Evolutionary conservation across 768 basidiomycete genomes (phyloP).

Genomic region (Coprinopsis sp.): DNA sequence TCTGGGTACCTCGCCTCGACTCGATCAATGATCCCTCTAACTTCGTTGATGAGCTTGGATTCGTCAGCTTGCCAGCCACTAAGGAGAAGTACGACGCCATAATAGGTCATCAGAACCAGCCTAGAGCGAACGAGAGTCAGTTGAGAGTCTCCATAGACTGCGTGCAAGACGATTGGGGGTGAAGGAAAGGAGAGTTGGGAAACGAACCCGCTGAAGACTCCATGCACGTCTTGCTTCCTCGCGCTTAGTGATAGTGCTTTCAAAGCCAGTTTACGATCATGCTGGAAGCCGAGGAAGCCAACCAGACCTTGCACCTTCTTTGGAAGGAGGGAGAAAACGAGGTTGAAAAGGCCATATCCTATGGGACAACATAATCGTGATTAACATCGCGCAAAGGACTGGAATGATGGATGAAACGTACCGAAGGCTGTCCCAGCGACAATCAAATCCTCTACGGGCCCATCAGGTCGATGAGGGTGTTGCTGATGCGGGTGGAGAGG

Average conservation of each 20-base stretch:
- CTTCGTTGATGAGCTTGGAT: constrained; percentile 55
- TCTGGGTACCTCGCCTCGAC: constrained; percentile 55
- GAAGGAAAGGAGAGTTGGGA: background rate
- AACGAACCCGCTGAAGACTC: constrained; percentile 69
- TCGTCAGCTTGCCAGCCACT: constrained; percentile 78
- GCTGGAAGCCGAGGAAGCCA: constrained; percentile 72
- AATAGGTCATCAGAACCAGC: constrained; percentile 77
- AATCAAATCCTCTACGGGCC: constrained; percentile 67
- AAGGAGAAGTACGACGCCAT: constrained; percentile 64
- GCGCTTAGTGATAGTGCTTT: constrained; percentile 67
- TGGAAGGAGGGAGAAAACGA: constrained; percentile 74
- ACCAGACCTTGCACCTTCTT: constrained; percentile 67
- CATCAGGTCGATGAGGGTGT: constrained; percentile 31
- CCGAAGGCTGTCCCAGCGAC: constrained; percentile 76
- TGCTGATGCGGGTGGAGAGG: constrained; percentile 15
- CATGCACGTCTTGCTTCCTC: constrained; percentile 63
- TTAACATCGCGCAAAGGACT: background rate
- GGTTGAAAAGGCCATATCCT: constrained; percentile 70
- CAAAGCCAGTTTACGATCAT: constrained; percentile 65
- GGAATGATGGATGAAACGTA: constrained; percentile 28
- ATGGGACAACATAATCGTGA: background rate
- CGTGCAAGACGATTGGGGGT: background rate
- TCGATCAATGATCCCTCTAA: constrained; percentile 61
- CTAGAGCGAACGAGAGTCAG: no score
- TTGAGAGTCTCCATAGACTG: no score